These are phyloP conservation scores for Oryza meyeriana DNA, from an alignment of 176 grass and related monocot genomes.

Conservation along the genomic window DNA sequence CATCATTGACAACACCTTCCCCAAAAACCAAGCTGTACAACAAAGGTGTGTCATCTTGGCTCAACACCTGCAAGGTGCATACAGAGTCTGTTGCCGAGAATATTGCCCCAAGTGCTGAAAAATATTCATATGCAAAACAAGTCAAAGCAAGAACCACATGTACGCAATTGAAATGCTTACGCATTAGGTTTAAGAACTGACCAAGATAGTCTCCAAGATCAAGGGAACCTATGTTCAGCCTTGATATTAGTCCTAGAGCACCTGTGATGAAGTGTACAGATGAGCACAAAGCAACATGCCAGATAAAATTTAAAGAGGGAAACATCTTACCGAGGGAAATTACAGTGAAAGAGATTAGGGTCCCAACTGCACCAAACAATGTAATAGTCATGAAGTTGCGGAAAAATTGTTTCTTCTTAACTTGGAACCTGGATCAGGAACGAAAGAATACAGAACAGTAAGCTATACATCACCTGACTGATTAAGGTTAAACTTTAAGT, in stretches of 20 bases:
- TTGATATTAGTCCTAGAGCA: conserved; percentile 59
- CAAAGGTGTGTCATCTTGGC: conserved; percentile 89
- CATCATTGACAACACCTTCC: conserved; percentile 97
- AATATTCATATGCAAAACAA: background rate
- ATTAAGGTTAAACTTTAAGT: background rate
- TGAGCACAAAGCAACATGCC: background rate
- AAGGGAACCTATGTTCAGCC: conserved; percentile 67
- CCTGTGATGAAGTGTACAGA: conserved; percentile 38
- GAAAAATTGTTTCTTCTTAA: conserved; percentile 93
- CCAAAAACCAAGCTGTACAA: conserved; percentile 96
- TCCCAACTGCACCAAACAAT: conserved; percentile 74
- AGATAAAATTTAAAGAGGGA: background rate
- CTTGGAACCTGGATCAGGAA: conserved; percentile 56
- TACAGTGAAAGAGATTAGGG: conserved; percentile 72
- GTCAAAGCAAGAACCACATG: conserved; percentile 23
- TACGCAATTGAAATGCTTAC: background rate
- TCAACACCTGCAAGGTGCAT: conserved; percentile 96
- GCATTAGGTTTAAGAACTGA: conserved; percentile 24
- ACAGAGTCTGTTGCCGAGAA: conserved; percentile 96
- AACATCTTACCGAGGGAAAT: conserved; percentile 65
- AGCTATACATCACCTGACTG: background rate
- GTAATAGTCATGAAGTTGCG: conserved; percentile 82
- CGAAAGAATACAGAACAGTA: background rate
- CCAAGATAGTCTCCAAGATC: conserved; percentile 89
- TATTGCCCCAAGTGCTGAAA: conserved; percentile 88